These are phyloP conservation scores for Vaccinium darrowii DNA, from an alignment of 148 eudicot genomes.

Conservation along the genomic window DNA sequence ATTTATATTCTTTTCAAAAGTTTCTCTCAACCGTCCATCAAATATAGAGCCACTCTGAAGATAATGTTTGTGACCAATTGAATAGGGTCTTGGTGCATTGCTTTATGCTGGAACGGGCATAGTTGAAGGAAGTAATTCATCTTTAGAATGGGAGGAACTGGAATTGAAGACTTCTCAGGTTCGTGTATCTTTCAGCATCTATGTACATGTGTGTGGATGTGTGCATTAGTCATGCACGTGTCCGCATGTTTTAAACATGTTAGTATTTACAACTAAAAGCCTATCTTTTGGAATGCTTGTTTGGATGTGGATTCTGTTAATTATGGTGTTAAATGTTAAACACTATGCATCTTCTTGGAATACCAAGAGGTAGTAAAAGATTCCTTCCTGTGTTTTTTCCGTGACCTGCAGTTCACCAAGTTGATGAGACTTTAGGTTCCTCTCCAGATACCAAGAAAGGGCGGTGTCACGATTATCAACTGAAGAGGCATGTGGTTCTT, in stretches of 20 bases:
- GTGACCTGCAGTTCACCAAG: slow-evolving; percentile 67
- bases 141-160: slow-evolving; percentile 92
- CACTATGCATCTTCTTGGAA: background rate
- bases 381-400: background rate
- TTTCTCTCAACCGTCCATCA: background rate
- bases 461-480: slow-evolving; percentile 15
- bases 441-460: slow-evolving; percentile 28
- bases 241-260: background rate
- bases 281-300: background rate
- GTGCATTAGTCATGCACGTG: background rate
- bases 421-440: slow-evolving; percentile 65
- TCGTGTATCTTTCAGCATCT: slow-evolving; percentile 8
- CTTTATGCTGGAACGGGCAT: slow-evolving; percentile 97
- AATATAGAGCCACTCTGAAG: background rate
- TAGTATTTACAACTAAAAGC: background rate
- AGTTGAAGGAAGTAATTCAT: slow-evolving; percentile 83
- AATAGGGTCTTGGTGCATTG: slow-evolving; percentile 73
- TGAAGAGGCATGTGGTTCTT: slow-evolving; percentile 18
- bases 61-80: background rate
- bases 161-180: slow-evolving; percentile 97
- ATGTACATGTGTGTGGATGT: background rate
- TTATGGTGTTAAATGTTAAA: background rate
- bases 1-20: background rate
- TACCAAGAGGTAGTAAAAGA: background rate
- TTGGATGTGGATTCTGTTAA: background rate